phyloP scores from a whole-genome alignment of 306 rosid species.

The Lathyrus aphaca region DNA sequence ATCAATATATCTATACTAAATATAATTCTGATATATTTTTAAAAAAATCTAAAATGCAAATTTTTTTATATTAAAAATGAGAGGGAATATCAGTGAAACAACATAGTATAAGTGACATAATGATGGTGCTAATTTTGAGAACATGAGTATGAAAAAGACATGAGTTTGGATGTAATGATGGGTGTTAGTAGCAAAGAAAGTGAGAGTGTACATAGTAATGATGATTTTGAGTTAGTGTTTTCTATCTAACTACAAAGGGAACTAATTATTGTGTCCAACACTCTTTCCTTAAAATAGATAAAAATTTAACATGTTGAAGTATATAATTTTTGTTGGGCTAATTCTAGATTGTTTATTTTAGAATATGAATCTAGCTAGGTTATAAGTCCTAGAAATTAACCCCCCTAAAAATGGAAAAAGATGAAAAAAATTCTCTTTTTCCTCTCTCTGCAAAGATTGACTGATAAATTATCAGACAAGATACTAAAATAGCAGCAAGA shows the following conservation, averaged over 20 bases:
- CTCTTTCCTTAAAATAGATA: constrained; percentile 37
- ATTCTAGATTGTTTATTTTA: constrained; percentile 33
- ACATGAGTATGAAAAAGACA: constrained; percentile 28
- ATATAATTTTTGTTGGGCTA: constrained; percentile 26
- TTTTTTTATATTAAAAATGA: too few species aligned
- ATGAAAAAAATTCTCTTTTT: constrained; percentile 24
- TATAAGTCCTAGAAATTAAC: constrained; percentile 35
- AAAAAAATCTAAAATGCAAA: too few species aligned
- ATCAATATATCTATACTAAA: too few species aligned
- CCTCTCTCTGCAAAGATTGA: constrained; percentile 49
- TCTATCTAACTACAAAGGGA: constrained; percentile 37
- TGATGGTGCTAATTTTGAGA: constrained; percentile 35
- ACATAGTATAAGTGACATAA: constrained; percentile 8
- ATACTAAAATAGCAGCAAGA: constrained; percentile 44
- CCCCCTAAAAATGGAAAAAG: constrained; percentile 20
- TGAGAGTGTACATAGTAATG: constrained; percentile 33
- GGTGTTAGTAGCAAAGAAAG: constrained; percentile 43
- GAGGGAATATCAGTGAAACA: background rate
- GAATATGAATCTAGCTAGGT: constrained; percentile 50
- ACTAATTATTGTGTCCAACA: constrained; percentile 46
- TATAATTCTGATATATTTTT: background rate
- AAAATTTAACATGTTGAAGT: constrained; percentile 28
- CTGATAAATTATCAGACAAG: constrained; percentile 57
- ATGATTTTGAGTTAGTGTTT: constrained; percentile 41
- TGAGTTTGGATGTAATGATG: constrained; percentile 57